Conservation (phyloP, 768 basidiomycete species). For the Infundibulicybe gibba region DNA sequence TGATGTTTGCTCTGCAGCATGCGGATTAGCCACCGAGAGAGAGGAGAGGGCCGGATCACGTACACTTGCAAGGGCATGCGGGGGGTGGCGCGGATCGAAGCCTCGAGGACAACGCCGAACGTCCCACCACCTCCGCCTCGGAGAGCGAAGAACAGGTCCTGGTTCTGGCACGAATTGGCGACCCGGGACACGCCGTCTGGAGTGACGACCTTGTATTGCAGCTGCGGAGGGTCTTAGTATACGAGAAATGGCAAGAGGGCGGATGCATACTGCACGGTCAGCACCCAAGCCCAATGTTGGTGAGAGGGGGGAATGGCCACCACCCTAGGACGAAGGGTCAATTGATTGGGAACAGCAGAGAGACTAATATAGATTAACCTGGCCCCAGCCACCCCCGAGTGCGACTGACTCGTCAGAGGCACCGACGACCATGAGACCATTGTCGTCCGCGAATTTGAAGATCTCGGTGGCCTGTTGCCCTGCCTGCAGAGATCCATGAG, state of each 20-base stretch:
- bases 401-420: conserved; percentile 38
- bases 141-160: conserved; percentile 55
- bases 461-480: conserved; percentile 41
- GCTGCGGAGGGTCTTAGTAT: conserved; percentile 44
- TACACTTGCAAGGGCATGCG: not conserved
- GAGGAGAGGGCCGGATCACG: no score
- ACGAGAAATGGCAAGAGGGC: conserved; percentile 10
- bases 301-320: no score
- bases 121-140: no score
- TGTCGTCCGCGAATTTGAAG: no score
- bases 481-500: no score
- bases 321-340: no score
- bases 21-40: not conserved
- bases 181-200: conserved; percentile 38
- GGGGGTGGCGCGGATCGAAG: conserved; percentile 33
- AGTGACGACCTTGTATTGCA: no score
- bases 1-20: no score
- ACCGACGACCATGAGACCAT: conserved; percentile 41
- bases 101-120: conserved; percentile 37
- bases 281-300: no score
- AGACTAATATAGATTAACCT: conserved; percentile 10
- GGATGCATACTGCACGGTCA: no score
- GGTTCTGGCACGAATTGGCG: conserved; percentile 45
- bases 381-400: no score
- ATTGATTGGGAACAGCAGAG: not conserved